These are phyloP conservation scores for Euphrasia confusa DNA, from an alignment of 257 asterid species.

Conservation along the genomic window DNA sequence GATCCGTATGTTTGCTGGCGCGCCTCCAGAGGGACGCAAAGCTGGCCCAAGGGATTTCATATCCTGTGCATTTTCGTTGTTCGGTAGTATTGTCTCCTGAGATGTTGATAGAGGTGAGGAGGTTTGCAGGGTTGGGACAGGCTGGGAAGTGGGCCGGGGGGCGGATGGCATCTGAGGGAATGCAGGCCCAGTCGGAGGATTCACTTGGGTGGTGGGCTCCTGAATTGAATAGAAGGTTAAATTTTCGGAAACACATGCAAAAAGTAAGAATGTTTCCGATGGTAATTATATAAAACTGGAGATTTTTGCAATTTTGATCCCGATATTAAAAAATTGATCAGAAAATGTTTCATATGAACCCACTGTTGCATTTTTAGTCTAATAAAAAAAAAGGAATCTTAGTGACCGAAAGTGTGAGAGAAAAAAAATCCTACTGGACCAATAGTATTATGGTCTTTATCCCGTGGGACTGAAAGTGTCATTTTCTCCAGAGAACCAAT, in stretches of 20 bases:
- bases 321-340: too few species aligned
- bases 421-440: too few species aligned
- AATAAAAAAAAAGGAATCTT: background rate
- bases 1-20: conserved; percentile 81
- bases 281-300: too few species aligned
- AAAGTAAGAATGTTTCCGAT: background rate
- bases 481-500: conserved; percentile 5
- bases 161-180: conserved; percentile 61
- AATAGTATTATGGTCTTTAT: background rate
- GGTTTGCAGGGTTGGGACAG: conserved; percentile 60
- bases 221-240: conserved; percentile 24
- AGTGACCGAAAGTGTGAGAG: too few species aligned
- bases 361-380: background rate
- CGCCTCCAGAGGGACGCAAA: conserved; percentile 60
- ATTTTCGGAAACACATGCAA: background rate
- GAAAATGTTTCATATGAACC: too few species aligned
- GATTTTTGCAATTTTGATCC: too few species aligned
- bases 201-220: conserved; percentile 72
- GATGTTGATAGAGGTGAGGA: conserved; percentile 82
- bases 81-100: conserved; percentile 45
- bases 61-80: conserved; percentile 58
- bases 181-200: conserved; percentile 59
- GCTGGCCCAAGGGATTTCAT: conserved; percentile 67
- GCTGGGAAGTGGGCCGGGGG: conserved; percentile 71
- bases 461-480: background rate